phyloP scores from a whole-genome alignment of 345 rosid species.

The Gossypium stocksii region DNA sequence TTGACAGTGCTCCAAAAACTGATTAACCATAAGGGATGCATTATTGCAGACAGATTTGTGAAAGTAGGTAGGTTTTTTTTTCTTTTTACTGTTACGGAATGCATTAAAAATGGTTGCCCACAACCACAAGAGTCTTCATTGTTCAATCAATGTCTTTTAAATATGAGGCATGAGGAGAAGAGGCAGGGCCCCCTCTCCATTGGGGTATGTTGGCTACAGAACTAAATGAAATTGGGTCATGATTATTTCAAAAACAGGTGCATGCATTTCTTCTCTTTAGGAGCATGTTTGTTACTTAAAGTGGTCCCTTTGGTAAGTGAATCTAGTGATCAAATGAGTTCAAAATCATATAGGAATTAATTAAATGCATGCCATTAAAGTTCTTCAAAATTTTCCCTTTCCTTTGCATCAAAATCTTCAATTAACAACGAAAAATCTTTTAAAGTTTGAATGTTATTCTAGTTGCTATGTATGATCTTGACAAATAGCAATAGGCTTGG shows the following conservation, averaged over 20 bases:
- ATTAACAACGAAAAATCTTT: not conserved
- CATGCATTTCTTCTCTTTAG: constrained; percentile 5
- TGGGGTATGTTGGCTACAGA: not conserved
- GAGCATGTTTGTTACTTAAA: not conserved
- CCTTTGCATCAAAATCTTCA: not conserved
- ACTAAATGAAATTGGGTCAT: constrained; percentile 6
- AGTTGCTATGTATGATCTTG: not conserved
- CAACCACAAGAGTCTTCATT: constrained; percentile 8
- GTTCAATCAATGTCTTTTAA: constrained; percentile 13
- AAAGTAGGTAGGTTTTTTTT: not conserved
- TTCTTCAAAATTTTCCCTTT: not conserved
- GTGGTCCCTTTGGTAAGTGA: constrained; percentile 5
- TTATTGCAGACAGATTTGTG: not conserved
- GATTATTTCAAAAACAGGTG: constrained; percentile 8
- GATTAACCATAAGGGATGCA: not conserved
- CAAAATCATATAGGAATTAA: not conserved
- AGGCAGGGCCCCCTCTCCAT: not conserved
- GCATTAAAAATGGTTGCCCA: constrained; percentile 5
- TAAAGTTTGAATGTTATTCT: not conserved
- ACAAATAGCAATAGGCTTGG: not conserved
- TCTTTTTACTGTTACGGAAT: not conserved
- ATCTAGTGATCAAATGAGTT: constrained; percentile 6
- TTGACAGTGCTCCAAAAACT: not conserved
- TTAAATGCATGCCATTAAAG: not conserved
- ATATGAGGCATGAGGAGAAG: constrained; percentile 11